These are phyloP conservation scores for Aspergillus costaricaensis DNA, from an alignment of 2,329 filamentous ascomycete species.

Conservation along the genomic window DNA sequence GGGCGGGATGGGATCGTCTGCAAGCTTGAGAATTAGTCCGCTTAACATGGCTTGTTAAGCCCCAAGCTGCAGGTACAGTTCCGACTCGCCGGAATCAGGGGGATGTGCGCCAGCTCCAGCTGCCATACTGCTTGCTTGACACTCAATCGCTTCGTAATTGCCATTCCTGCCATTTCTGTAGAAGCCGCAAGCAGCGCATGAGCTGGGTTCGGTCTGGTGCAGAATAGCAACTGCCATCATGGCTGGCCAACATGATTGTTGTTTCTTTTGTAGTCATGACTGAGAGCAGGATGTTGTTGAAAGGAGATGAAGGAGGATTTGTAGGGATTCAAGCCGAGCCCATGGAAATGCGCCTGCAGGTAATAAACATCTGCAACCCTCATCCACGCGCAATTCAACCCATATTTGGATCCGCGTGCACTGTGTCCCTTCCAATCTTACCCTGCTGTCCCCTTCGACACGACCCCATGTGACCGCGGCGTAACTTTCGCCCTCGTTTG, in stretches of 20 bases:
- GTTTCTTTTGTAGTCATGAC: not conserved
- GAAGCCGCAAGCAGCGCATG: not conserved
- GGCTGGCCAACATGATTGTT: not conserved
- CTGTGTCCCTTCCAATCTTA: not conserved
- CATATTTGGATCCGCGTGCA: conserved; percentile 3
- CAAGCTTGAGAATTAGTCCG: not conserved
- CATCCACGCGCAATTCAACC: not conserved
- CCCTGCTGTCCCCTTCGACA: not conserved
- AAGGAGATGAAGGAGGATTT: not conserved
- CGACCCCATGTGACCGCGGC: conserved; percentile 6
- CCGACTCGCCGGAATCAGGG: conserved; percentile 9
- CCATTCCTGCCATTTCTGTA: not conserved
- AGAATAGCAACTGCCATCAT: not conserved
- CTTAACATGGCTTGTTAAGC: conserved; percentile 1
- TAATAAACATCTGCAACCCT: not conserved
- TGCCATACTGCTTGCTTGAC: not conserved
- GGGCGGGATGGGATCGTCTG: not conserved
- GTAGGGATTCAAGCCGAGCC: not conserved
- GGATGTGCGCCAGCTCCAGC: conserved; percentile 1
- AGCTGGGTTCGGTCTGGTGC: not conserved
- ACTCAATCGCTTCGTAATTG: not conserved
- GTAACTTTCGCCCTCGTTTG: not conserved
- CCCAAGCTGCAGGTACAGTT: conserved; percentile 4
- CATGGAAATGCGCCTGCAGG: not conserved
- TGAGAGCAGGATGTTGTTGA: not conserved